These are phyloP conservation scores for Phytophthora tubulina DNA, from an alignment of 352 stramenopile species.

Conservation along the genomic window DNA sequence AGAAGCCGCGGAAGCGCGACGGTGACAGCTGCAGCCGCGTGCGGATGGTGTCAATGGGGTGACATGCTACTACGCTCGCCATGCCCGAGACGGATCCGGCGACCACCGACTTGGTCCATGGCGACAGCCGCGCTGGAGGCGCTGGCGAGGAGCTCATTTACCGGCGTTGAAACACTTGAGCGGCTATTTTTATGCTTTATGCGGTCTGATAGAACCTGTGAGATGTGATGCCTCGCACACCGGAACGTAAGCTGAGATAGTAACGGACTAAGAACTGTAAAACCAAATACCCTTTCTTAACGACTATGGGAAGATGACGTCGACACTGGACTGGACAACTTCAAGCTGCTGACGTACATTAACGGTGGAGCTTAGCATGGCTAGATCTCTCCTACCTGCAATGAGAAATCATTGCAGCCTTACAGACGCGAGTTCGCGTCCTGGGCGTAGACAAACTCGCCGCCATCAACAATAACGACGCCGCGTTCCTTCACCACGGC, in stretches of 20 bases:
- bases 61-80: slow-evolving; percentile 83
- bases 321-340: slow-evolving; percentile 12
- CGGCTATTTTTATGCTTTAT: slow-evolving; percentile 14
- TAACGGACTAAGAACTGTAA: neutral
- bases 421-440: slow-evolving; percentile 39
- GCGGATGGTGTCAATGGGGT: slow-evolving; percentile 89
- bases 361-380: neutral
- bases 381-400: neutral
- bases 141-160: slow-evolving; percentile 36
- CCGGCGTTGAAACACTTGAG: neutral
- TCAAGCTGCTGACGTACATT: slow-evolving; percentile 35
- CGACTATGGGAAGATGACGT: slow-evolving; percentile 3
- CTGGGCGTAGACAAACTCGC: slow-evolving; percentile 72
- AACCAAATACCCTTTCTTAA: slow-evolving; percentile 14
- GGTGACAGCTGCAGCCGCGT: slow-evolving; percentile 86
- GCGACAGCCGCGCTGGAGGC: slow-evolving; percentile 43
- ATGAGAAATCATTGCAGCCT: slow-evolving; percentile 3
- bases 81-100: slow-evolving; percentile 86
- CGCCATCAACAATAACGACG: slow-evolving; percentile 80
- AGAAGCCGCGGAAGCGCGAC: slow-evolving; percentile 65
- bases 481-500: slow-evolving; percentile 78
- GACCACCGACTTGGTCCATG: slow-evolving; percentile 73
- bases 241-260: slow-evolving; percentile 13
- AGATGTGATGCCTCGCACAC: slow-evolving; percentile 23
- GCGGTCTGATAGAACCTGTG: slow-evolving; percentile 4